Evolutionary conservation across 1,284 basidiomycete species (phyloP).

Genomic region (Melampsora occidentalis): DNA sequence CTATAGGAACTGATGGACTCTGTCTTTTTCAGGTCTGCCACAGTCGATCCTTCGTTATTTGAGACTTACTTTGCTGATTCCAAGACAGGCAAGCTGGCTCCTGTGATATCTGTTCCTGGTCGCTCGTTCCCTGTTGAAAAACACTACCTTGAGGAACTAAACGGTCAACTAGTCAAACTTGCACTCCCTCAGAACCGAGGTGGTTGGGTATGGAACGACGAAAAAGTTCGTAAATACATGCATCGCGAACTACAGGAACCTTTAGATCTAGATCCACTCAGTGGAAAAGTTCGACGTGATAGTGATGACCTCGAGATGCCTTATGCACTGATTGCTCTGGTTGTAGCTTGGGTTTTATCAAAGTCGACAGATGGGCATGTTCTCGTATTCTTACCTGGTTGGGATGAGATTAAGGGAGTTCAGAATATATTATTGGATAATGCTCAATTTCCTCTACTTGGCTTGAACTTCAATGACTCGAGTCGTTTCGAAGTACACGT

Average conservation of each 20-base stretch:
- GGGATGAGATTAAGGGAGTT: slow-evolving; percentile 85
- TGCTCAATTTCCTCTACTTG: slow-evolving; percentile 59
- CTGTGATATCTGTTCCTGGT: slow-evolving; percentile 82
- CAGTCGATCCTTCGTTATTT: slow-evolving; percentile 86
- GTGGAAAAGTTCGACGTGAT: slow-evolving; percentile 49
- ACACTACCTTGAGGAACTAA: slow-evolving; percentile 76
- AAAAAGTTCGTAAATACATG: slow-evolving; percentile 74
- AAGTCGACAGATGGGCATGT: slow-evolving; percentile 80
- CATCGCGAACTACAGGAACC: slow-evolving; percentile 64
- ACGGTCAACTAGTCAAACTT: slow-evolving; percentile 59
- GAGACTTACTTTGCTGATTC: slow-evolving; percentile 76
- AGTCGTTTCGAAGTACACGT: slow-evolving; percentile 74
- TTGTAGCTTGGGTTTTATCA: slow-evolving; percentile 73
- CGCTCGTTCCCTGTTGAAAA: slow-evolving; percentile 84
- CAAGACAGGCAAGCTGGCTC: slow-evolving; percentile 62
- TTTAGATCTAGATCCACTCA: slow-evolving; percentile 47
- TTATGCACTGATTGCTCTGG: slow-evolving; percentile 74
- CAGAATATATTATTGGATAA: slow-evolving; percentile 66
- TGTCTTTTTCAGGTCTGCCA: slow-evolving; percentile 66
- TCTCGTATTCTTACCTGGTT: slow-evolving; percentile 75
- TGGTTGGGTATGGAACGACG: slow-evolving; percentile 72
- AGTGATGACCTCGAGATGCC: slow-evolving; percentile 78
- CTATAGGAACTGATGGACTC: background rate
- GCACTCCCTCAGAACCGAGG: slow-evolving; percentile 53
- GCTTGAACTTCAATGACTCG: slow-evolving; percentile 64